Evolutionary conservation across 805 yeast genomes (phyloP).

Genomic region (Saturnispora sanitii): DNA sequence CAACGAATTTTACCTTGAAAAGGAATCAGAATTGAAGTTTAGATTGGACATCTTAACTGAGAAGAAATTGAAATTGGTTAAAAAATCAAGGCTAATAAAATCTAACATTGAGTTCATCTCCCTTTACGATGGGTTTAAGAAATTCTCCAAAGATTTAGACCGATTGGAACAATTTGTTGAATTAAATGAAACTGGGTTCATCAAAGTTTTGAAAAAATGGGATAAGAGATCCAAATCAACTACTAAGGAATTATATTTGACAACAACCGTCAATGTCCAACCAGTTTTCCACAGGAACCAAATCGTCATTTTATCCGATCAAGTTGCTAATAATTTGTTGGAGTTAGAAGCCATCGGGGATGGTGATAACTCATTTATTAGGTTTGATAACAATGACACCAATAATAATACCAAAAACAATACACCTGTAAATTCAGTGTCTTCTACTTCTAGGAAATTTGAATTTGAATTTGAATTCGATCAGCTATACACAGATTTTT

Average conservation of each 20-base stretch:
- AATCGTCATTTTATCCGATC: constrained; percentile 74
- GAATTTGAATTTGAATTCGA: constrained; percentile 32
- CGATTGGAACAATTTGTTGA: constrained; percentile 90
- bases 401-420: constrained; percentile 1
- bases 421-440: too few species aligned
- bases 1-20: constrained; percentile 81
- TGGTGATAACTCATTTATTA: constrained; percentile 24
- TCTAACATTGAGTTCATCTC: constrained; percentile 73
- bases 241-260: constrained; percentile 82
- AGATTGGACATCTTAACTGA: constrained; percentile 67
- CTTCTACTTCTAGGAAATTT: not conserved
- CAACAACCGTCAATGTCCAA: constrained; percentile 91
- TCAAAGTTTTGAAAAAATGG: constrained; percentile 95
- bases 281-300: constrained; percentile 91
- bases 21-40: constrained; percentile 78
- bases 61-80: constrained; percentile 39
- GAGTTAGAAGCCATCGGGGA: constrained; percentile 67
- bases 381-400: constrained; percentile 17
- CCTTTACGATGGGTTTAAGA: constrained; percentile 78
- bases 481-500: constrained; percentile 63
- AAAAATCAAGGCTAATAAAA: constrained; percentile 40
- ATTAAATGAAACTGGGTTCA: constrained; percentile 89
- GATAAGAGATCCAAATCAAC: constrained; percentile 93
- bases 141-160: constrained; percentile 80
- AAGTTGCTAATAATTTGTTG: constrained; percentile 53